Evolutionary conservation across 192 early-diverging fungal genomes (phyloP), one percentile per base, ranked within the genome.

Genomic region (Coemansia sp.): DNA sequence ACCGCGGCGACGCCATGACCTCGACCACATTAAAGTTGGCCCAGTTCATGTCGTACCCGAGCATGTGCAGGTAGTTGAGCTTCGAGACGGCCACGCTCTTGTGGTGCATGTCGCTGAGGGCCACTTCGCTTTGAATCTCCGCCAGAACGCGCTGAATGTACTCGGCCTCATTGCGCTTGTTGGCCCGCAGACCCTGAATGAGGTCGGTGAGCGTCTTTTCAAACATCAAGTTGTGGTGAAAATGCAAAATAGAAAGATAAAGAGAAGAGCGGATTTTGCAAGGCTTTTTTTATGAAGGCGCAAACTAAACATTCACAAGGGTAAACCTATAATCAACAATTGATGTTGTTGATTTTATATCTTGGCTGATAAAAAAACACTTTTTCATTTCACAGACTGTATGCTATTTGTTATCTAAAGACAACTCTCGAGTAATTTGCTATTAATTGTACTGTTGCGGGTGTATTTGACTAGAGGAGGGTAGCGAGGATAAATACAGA

Each of bases 41-140:
- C 94, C 95, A 99, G 19, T 86, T 87, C 91, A 95, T 94, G 71
- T 95, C 93, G 70, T 95, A 99, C 7, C 97, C 97, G 21, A 94
- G 83, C 92, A 95, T 97, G 83, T 96, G 92, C 35, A 99, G 85
- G 83, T 95, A 81, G 43, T 66, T 80, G 28, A 97, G 81, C 73
- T 99, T 99, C 78, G 88, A 87, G 7, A 98, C 81, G 22, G 95
- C 95, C 49, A 75, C 80, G 24, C 92, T 89, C 71, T 97, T 97
- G 43, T 91, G 70, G 69, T 91, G 87, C 54, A 86, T 80, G 72
- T 95, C 95, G 73, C 89, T 94, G 38, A 73, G 74, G 59, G 87
- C 86, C 31, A 98, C 83, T 64, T 99, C 95, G 45, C 81, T 80
- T 22, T 91, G 91, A 61, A 95, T 93, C 77, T 99, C 95, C 62